These are phyloP conservation scores for Rhododendron griersonianum DNA, from an alignment of 148 eudicot species.

Conservation along the genomic window DNA sequence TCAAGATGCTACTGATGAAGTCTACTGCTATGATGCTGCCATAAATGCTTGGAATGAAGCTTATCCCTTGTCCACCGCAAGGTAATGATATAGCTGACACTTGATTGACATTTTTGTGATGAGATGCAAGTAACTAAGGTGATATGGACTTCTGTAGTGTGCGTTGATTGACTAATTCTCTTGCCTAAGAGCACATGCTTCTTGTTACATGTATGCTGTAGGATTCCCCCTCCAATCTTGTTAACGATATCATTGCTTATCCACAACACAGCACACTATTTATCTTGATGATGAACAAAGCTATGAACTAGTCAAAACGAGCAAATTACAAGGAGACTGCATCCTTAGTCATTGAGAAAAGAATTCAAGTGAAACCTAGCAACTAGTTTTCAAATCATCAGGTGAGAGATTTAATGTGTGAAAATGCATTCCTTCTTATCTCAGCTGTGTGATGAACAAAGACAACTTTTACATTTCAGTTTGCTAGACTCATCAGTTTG, in stretches of 20 bases:
- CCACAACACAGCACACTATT: background rate
- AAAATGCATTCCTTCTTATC: background rate
- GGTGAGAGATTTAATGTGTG: background rate
- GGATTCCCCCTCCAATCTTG: background rate
- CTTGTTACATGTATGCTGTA: background rate
- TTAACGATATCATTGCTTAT: background rate
- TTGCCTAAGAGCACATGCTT: background rate
- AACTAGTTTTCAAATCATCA: background rate
- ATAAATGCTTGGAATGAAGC: slow-evolving; percentile 62
- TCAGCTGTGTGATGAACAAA: background rate
- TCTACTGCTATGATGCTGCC: slow-evolving; percentile 75
- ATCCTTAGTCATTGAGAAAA: background rate
- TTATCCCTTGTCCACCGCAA: slow-evolving; percentile 59
- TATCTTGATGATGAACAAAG: background rate
- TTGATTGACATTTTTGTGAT: background rate
- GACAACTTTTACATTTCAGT: background rate
- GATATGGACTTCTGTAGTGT: background rate
- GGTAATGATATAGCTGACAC: slow-evolving; percentile 27
- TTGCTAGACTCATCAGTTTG: background rate
- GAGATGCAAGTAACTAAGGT: background rate
- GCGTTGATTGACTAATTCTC: background rate
- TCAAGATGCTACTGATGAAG: slow-evolving; percentile 78
- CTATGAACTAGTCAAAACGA: background rate
- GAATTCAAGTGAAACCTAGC: background rate
- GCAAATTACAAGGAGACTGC: background rate